Percentiles rank a stretch among this genome's conserved stretches.
phyloP scores from a whole-genome alignment of 305 asterid species.

The Ajuga reptans region DNA sequence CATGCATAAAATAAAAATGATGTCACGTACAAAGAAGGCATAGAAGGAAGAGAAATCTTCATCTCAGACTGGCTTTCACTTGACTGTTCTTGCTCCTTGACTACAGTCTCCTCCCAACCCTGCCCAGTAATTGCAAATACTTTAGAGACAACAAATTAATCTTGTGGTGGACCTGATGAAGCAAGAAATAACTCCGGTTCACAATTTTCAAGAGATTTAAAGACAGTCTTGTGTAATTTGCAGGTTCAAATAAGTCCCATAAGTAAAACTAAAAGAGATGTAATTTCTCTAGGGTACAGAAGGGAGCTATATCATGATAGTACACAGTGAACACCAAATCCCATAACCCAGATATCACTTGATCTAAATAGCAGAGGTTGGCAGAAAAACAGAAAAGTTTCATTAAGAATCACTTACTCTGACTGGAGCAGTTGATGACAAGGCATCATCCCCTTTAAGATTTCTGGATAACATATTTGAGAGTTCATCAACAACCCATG shows the following conservation, averaged over 20 bases:
- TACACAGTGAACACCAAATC: slow-evolving; percentile 9
- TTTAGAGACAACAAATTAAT: slow-evolving; percentile 15
- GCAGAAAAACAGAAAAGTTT: slow-evolving; percentile 11
- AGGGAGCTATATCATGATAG: background rate
- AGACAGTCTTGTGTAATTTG: slow-evolving; percentile 17
- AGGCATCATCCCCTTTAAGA: slow-evolving; percentile 69
- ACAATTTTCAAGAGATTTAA: slow-evolving; percentile 12
- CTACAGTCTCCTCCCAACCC: slow-evolving; percentile 98
- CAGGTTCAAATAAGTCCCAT: slow-evolving; percentile 9
- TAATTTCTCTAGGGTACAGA: slow-evolving; percentile 12
- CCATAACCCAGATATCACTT: background rate
- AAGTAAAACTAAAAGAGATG: background rate
- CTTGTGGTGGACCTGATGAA: slow-evolving; percentile 6
- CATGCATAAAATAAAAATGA: slow-evolving; percentile 79
- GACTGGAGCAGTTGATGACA: slow-evolving; percentile 64
- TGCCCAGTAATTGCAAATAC: slow-evolving; percentile 31
- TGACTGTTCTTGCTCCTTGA: slow-evolving; percentile 75
- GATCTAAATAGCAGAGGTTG: slow-evolving; percentile 1
- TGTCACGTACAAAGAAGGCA: slow-evolving; percentile 81
- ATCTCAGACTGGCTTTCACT: slow-evolving; percentile 71
- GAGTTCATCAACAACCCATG: slow-evolving; percentile 80
- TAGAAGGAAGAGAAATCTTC: slow-evolving; percentile 86
- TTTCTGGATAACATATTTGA: slow-evolving; percentile 47
- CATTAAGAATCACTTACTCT: slow-evolving; percentile 48
- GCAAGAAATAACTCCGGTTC: background rate